Percentiles rank a stretch among this genome's conserved stretches.
These are phyloP conservation scores for Backusella tarrabulga DNA, from an alignment of 192 early-diverging fungal genomes.

Conservation along the genomic window DNA sequence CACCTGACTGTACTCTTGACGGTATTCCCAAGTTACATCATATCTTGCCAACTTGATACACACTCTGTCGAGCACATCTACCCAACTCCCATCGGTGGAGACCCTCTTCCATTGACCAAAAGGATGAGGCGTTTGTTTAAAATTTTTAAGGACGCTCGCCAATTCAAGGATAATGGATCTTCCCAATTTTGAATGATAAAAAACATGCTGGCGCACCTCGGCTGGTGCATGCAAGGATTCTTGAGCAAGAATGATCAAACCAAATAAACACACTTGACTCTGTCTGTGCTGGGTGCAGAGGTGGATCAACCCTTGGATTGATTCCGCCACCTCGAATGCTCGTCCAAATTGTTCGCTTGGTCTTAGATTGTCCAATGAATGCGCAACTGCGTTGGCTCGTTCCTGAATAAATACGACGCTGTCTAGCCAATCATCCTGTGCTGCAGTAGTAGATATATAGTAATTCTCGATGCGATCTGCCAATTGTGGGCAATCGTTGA, in stretches of 20 bases:
- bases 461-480: background rate
- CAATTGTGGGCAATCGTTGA: conserved; percentile 9
- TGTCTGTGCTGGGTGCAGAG: background rate
- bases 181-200: conserved; percentile 21
- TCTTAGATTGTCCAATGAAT: conserved; percentile 12
- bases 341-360: conserved; percentile 24
- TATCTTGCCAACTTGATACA: conserved; percentile 6
- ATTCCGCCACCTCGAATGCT: conserved; percentile 12
- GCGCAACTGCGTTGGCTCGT: background rate
- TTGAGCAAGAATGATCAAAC: background rate
- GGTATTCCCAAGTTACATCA: conserved; percentile 17
- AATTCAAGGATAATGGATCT: conserved; percentile 24
- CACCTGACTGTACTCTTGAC: conserved; percentile 5
- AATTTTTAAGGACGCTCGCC: conserved; percentile 17
- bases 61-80: conserved; percentile 2
- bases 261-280: background rate
- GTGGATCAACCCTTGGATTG: background rate
- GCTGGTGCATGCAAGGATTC: conserved; percentile 11
- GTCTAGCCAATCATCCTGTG: background rate
- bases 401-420: background rate
- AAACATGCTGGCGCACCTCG: conserved; percentile 27
- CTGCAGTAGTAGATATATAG: background rate
- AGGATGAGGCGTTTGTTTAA: background rate
- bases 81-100: background rate
- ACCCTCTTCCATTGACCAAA: background rate